Evolutionary conservation across 2,329 filamentous ascomycete species (phyloP), one percentile per base, ranked within the genome.

Genomic region (Monosporascus cannonballus): DNA sequence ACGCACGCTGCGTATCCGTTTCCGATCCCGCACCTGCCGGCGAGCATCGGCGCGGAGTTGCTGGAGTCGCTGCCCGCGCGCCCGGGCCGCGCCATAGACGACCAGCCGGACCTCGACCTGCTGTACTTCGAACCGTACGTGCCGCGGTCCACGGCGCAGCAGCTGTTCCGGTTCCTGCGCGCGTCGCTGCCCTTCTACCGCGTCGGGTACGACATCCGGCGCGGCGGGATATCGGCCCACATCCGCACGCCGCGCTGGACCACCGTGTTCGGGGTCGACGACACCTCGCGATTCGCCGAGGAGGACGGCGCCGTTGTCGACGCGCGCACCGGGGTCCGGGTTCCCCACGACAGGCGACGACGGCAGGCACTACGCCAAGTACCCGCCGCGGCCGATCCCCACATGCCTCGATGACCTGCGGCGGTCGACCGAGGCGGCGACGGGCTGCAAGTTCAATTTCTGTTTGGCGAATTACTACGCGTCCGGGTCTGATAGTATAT

Each of bases 391-490:
- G 0, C 89, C 87, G 1, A 80, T 92, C 1, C 89, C 89, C 0
- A 70, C 78, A 51, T 90, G 87, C 60, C 76, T 93, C 0, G 80
- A 89, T 39, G 68, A 76, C 6, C 75, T 93, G 7, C 79, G 84
- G 9, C 71, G 68, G 36, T 75, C 82, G 9, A 83, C 86, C 1
- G 86, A 93, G 67, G 75, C 77, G 4, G 80, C 81, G 0, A 89
- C 86, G 1, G 78, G 77, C n/a, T 80, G 81, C 61, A 76, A 64
- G 1, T 93, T 87, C 70, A 93, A 93, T 65, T 90, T 92, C 65
- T 88, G 85, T 54, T 76, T 93, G 1, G 86, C 93, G 4, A 93
- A 93, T 64, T 93, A 93, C 71, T 93, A 93, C 64, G 85, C 85
- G n/a, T 81, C 80, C 3, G 88, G 89, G 0, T 73, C 81, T 6